phyloP scores from a whole-genome alignment of 2,329 filamentous ascomycete species.

The Chaetomium sp. region DNA sequence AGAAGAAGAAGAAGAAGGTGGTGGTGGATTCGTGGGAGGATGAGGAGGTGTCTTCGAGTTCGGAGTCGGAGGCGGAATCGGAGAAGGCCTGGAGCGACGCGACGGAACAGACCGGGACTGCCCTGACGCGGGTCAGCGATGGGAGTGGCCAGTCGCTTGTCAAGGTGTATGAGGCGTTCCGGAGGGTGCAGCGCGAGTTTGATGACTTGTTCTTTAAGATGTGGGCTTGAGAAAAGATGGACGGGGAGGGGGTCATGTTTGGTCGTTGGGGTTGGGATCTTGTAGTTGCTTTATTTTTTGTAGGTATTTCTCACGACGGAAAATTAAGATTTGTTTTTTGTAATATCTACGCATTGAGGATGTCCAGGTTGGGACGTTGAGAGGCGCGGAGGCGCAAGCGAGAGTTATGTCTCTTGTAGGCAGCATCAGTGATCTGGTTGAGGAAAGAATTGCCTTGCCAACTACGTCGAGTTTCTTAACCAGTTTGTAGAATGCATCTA shows the following conservation, averaged over 20 bases:
- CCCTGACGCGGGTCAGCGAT: not conserved
- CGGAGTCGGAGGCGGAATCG: not conserved
- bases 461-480: not conserved
- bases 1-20: conserved; percentile 11
- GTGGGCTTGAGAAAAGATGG: conserved; percentile 1
- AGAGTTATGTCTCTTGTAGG: too few species aligned
- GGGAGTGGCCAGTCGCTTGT: not conserved
- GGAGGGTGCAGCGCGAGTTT: conserved; percentile 5
- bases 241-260: not conserved
- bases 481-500: not conserved
- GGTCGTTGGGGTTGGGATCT: not conserved
- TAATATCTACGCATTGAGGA: not conserved
- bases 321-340: not conserved
- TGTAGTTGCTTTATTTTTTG: not conserved
- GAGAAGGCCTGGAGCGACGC: not conserved
- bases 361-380: too few species aligned
- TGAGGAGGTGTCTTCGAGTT: not conserved
- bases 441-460: too few species aligned
- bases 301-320: not conserved
- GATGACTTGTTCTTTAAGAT: conserved; percentile 5
- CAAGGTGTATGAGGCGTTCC: conserved; percentile 8
- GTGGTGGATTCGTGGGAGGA: conserved; percentile 11
- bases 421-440: too few species aligned
- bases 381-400: too few species aligned
- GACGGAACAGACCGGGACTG: not conserved